Evolutionary conservation across 768 basidiomycete genomes (phyloP), one percentile per base, ranked within the genome.

Genomic region (Roridomyces roridus): DNA sequence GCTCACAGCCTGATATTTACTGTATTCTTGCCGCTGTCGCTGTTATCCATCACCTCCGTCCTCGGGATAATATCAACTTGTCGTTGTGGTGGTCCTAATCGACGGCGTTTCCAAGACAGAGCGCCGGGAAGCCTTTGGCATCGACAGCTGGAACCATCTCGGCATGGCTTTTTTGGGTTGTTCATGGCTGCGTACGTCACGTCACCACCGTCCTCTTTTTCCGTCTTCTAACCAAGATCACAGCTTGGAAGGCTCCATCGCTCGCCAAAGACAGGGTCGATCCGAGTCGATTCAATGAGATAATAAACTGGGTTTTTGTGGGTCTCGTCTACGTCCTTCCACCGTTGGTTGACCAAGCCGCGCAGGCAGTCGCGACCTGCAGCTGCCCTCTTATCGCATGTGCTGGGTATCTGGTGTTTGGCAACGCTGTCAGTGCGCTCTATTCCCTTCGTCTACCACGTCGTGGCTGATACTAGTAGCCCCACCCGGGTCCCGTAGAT

Each of bases 121-220:
- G 24, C 82, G 12, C 94, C 94, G 1, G 96, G 96, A 7, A 95
- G 92, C 64, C 72, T 59, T 88, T 12, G 80, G 79, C 7, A 79
- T 91, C 18, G 75, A 75, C 29, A 82, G 78, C 57, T 72, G 77
- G 56, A 74, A 74, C 24, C 82, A 89, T 51, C 77, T 96, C 21
- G 91, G 94, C 1, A 72, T 96, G 24, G 85, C 91, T 12, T 89
- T n/a, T n/a, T 95, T 65, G 96, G 96, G 4, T 77, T 98, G 58
- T 87, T 98, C 67, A 94, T 98, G 89, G 91, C 92, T 8, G 94
- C n/a, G n/a, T n/a, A 95, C n/a, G 92, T 94, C n/a, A 68, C 67
- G 84, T 68, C 46, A 48, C 23, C 15, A 5, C 26, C 37, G 6
- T 15, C 50, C 52, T 48, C n/a, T n/a, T n/a, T n/a, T n/a, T n/a